A percentile compares a stretch with the other conserved stretches of the same genome.
phyloP scores from a whole-genome alignment of 2,329 filamentous ascomycete species.

The Gaeumannomyces sp. region DNA sequence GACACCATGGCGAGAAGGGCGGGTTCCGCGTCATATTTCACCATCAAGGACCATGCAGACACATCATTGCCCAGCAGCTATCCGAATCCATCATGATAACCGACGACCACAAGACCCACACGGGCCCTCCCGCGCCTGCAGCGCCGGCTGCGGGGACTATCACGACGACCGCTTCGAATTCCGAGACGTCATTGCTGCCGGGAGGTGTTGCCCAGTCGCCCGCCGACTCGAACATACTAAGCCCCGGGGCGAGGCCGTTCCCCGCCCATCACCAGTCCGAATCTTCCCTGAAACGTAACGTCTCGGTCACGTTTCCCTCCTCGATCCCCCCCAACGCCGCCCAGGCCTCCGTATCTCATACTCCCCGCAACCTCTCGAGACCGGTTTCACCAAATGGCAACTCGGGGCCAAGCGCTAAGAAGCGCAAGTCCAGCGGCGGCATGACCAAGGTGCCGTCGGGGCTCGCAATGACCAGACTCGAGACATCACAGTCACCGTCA shows the following conservation, averaged over 20 bases:
- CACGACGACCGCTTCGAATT: conserved; percentile 7
- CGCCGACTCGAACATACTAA: conserved; percentile 27
- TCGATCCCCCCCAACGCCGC: not conserved
- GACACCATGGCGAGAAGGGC: conserved; percentile 88
- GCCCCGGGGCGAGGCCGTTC: conserved; percentile 25
- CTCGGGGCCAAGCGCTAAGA: conserved; percentile 64
- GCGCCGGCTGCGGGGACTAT: conserved; percentile 9
- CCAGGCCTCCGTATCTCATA: conserved; percentile 19
- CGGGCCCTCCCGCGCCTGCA: conserved; percentile 27
- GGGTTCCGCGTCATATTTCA: conserved; percentile 94
- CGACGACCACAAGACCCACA: conserved; percentile 90
- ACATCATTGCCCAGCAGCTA: conserved; percentile 75
- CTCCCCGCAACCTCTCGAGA: conserved; percentile 59
- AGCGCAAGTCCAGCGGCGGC: conserved; percentile 70
- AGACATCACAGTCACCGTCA: conserved; percentile 45
- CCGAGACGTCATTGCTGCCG: conserved; percentile 6
- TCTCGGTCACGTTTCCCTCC: conserved; percentile 27
- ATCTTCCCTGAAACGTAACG: not conserved
- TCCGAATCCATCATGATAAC: conserved; percentile 93
- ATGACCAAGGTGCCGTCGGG: conserved; percentile 60
- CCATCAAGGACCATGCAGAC: conserved; percentile 74
- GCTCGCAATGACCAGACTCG: conserved; percentile 76
- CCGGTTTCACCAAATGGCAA: conserved; percentile 65
- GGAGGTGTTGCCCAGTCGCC: conserved; percentile 8
- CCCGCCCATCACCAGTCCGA: not conserved